Conservation (phyloP, 805 yeast genomes). For the Candida sonorensis region DNA sequence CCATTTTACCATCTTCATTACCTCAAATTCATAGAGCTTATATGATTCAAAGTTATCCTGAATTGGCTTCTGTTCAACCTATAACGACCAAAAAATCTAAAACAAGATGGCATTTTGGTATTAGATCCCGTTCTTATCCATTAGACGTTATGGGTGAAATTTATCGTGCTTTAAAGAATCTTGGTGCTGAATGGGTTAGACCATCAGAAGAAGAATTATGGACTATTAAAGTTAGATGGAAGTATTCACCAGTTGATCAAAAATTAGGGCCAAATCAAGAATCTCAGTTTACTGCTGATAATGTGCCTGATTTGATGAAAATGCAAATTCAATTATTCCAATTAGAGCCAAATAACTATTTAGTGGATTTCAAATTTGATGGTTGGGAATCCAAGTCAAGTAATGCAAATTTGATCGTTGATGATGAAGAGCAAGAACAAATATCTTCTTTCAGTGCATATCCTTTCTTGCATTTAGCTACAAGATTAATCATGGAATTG, state of each 20-base stretch:
- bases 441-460: constrained; percentile 91
- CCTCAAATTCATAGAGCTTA: constrained; percentile 93
- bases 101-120: constrained; percentile 98
- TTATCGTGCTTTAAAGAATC: constrained; percentile 83
- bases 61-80: constrained; percentile 31
- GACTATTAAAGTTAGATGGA: constrained; percentile 96
- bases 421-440: constrained; percentile 47
- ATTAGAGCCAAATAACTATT: constrained; percentile 89
- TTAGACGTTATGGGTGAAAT: constrained; percentile 98
- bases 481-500: constrained; percentile 88
- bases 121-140: constrained; percentile 91
- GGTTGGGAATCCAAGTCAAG: constrained; percentile 86
- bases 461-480: constrained; percentile 89
- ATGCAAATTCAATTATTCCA: constrained; percentile 97
- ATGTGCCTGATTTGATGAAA: constrained; percentile 81
- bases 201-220: constrained; percentile 93
- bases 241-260: constrained; percentile 41
- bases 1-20: constrained; percentile 86
- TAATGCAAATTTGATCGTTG: constrained; percentile 25
- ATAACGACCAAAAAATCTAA: constrained; percentile 74
- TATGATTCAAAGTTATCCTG: constrained; percentile 49
- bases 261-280: constrained; percentile 8
- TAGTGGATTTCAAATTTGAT: constrained; percentile 95
- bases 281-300: no score
- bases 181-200: constrained; percentile 96